phyloP scores from a whole-genome alignment of 495 filamentous ascomycete species.

The Aspergillus biplanus region DNA sequence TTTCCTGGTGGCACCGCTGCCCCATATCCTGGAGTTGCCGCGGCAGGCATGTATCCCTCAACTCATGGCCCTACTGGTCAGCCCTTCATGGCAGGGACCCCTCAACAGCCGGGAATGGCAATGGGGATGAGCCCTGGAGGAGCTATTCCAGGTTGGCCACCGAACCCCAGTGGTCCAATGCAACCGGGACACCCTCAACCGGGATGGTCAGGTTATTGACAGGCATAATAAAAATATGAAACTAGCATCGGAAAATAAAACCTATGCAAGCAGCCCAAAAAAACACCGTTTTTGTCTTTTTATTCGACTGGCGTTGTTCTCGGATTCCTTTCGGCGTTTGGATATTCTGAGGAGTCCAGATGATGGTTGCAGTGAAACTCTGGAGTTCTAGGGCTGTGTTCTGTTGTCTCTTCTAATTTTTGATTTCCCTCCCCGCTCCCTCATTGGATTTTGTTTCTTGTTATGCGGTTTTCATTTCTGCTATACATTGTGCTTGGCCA shows the following conservation, averaged over 20 bases:
- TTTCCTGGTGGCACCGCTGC: constrained; percentile 41
- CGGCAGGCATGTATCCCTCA: constrained; percentile 47
- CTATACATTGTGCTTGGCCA: constrained; percentile 28
- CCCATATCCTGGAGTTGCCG: constrained; percentile 42
- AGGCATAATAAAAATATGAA: constrained; percentile 12
- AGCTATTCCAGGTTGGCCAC: constrained; percentile 48
- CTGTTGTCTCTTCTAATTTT: constrained; percentile 25
- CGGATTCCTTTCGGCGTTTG: constrained; percentile 31
- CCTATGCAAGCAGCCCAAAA: too few relatives aligned
- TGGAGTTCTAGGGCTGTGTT: constrained; percentile 13
- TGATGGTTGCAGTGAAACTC: constrained; percentile 6
- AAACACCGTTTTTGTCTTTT: too few relatives aligned
- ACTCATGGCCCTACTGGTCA: constrained; percentile 44
- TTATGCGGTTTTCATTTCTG: constrained; percentile 35
- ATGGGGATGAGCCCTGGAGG: constrained; percentile 44
- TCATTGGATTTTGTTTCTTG: constrained; percentile 29
- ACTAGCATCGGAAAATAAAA: constrained; percentile 7
- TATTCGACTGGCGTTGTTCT: constrained; percentile 30
- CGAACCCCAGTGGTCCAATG: constrained; percentile 40
- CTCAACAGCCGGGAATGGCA: constrained; percentile 44
- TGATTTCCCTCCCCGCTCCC: constrained; percentile 17
- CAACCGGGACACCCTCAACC: constrained; percentile 50
- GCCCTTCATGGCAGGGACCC: constrained; percentile 43
- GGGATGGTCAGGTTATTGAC: constrained; percentile 50
- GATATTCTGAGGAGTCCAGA: constrained; percentile 18